Evolutionary conservation across 2,329 filamentous ascomycete species (phyloP).

Genomic region (Penicillium nordicum): DNA sequence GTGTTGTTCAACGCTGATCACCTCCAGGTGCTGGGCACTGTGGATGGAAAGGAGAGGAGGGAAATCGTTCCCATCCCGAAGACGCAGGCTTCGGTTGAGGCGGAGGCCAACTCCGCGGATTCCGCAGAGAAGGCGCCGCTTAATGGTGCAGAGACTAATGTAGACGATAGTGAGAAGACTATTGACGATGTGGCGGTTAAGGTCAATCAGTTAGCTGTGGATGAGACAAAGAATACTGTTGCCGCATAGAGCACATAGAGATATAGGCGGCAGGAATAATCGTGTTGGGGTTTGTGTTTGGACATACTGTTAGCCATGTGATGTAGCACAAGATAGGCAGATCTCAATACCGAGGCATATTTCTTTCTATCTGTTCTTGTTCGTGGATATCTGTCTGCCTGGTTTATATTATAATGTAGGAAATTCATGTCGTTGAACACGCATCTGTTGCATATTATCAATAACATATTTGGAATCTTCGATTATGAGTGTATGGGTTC

Average conservation of each 20-base stretch:
- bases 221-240: neutral
- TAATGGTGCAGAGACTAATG: neutral
- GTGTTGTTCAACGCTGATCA: slow-evolving; percentile 34
- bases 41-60: slow-evolving; percentile 33
- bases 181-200: slow-evolving; percentile 3
- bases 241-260: slow-evolving; percentile 8
- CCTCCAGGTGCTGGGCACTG: slow-evolving; percentile 34
- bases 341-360: slow-evolving; percentile 1
- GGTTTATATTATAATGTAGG: neutral
- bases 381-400: neutral
- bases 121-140: neutral
- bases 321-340: neutral
- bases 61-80: slow-evolving; percentile 25
- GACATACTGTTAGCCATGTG: neutral
- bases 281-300: neutral
- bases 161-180: slow-evolving; percentile 4
- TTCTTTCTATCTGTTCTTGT: neutral
- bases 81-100: neutral
- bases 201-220: slow-evolving; percentile 1
- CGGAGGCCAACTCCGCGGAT: neutral
- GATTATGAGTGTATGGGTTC: no score
- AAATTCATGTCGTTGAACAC: neutral
- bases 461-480: neutral
- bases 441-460: neutral
- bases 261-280: neutral